Percentiles rank a stretch among this genome's conserved stretches.
phyloP scores from a whole-genome alignment of 1,284 basidiomycete species.

The Inonotus hispidus region DNA sequence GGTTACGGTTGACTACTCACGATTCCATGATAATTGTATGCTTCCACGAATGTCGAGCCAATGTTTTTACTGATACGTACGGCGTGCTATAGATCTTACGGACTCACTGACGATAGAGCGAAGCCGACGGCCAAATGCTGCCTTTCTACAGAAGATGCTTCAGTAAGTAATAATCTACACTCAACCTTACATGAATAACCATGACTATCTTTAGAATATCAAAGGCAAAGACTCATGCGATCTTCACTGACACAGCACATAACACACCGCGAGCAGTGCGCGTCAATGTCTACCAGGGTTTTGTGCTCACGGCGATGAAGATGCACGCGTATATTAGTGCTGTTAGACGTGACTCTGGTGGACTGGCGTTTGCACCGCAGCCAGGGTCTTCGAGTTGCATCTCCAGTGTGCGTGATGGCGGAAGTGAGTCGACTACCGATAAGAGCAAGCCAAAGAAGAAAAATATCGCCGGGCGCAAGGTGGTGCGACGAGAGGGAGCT shows the following conservation, averaged over 20 bases:
- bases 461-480: neutral
- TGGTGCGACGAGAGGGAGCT: neutral
- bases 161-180: constrained; percentile 36
- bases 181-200: neutral
- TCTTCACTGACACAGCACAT: constrained; percentile 73
- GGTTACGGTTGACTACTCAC: constrained; percentile 68
- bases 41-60: constrained; percentile 1
- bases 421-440: neutral
- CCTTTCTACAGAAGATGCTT: constrained; percentile 64
- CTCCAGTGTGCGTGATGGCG: neutral
- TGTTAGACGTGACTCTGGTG: constrained; percentile 45
- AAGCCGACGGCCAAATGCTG: constrained; percentile 49
- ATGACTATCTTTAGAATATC: constrained; percentile 44
- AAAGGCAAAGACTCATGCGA: constrained; percentile 63
- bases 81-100: constrained; percentile 40
- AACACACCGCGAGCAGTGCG: constrained; percentile 64
- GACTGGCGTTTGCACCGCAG: constrained; percentile 50
- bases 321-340: constrained; percentile 76
- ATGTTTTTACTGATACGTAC: neutral
- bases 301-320: constrained; percentile 84
- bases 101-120: constrained; percentile 63
- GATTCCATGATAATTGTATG: constrained; percentile 57
- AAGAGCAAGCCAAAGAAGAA: neutral
- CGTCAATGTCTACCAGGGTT: constrained; percentile 83
- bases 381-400: constrained; percentile 1